A percentile compares a stretch with the other conserved stretches of the same genome.
Conservation (phyloP, 306 rosid genomes). For the Begonia masoniana region DNA sequence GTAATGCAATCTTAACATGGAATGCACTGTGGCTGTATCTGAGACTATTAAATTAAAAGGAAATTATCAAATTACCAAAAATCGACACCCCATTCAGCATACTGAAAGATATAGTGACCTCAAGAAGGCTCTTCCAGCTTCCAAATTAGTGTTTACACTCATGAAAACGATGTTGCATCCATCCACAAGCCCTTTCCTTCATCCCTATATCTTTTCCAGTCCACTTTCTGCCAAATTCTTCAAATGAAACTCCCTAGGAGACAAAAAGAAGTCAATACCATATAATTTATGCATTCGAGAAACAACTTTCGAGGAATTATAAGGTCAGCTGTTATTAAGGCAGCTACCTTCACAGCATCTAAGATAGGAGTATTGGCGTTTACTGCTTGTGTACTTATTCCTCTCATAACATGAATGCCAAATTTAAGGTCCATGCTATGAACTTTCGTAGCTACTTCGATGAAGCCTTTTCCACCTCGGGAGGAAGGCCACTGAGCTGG, state of each 20-base stretch:
- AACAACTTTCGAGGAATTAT: not conserved
- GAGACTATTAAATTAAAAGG: too few species aligned
- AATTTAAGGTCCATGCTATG: conserved; percentile 79
- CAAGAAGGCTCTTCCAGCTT: conserved; percentile 86
- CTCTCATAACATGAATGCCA: conserved; percentile 97
- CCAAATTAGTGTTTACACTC: conserved; percentile 71
- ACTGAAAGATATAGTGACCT: conserved; percentile 73
- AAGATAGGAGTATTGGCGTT: conserved; percentile 87
- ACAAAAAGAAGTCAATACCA: not conserved
- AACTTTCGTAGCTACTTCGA: conserved; percentile 55
- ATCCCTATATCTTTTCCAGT: conserved; percentile 72
- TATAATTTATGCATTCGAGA: too few species aligned
- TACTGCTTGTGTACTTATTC: conserved; percentile 93
- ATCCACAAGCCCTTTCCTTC: conserved; percentile 59
- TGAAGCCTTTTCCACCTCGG: conserved; percentile 57
- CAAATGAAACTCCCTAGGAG: conserved; percentile 48
- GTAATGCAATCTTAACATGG: too few species aligned
- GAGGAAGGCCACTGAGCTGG: conserved; percentile 94
- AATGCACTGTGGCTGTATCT: too few species aligned
- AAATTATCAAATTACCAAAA: conserved; percentile 34
- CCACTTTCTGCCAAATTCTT: conserved; percentile 69
- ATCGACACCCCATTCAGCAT: conserved; percentile 93
- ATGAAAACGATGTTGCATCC: conserved; percentile 91
- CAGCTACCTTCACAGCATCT: conserved; percentile 45
- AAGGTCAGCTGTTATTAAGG: too few species aligned